Conservation (phyloP, 108 stramenopile genomes). For the Mayamaea pseudoterrestris region DNA sequence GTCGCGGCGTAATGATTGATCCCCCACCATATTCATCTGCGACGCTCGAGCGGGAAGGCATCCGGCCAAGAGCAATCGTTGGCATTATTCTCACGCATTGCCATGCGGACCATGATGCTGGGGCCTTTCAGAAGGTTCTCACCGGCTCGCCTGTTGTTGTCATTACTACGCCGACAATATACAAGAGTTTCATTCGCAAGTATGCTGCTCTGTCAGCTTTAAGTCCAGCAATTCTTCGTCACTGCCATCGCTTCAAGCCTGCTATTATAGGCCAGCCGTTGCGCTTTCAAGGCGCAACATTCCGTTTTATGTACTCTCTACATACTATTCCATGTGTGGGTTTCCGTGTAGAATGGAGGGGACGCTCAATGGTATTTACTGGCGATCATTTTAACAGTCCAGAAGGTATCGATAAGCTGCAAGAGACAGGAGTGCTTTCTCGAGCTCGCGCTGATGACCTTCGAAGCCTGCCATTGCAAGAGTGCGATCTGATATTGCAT, state of each 20-base stretch:
- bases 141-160: constrained; percentile 80
- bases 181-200: constrained; percentile 90
- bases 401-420: constrained; percentile 44
- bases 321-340: constrained; percentile 90
- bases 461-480: constrained; percentile 71
- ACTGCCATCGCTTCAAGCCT: constrained; percentile 73
- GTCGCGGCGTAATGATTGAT: constrained; percentile 91
- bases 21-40: constrained; percentile 88
- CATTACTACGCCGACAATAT: constrained; percentile 88
- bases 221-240: constrained; percentile 62
- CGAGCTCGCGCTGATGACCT: constrained; percentile 68
- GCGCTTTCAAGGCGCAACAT: constrained; percentile 76
- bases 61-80: constrained; percentile 77
- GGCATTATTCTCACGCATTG: constrained; percentile 91
- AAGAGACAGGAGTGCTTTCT: constrained; percentile 54
- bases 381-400: constrained; percentile 92
- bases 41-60: constrained; percentile 75
- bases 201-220: constrained; percentile 83
- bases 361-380: constrained; percentile 82
- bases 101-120: constrained; percentile 93
- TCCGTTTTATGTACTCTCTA: constrained; percentile 85
- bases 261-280: constrained; percentile 84
- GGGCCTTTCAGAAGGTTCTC: constrained; percentile 89
- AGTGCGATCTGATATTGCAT: constrained; percentile 79
- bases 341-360: constrained; percentile 83